Percentiles rank a stretch among this genome's conserved stretches.
phyloP scores from a whole-genome alignment of 306 rosid species.

The Gastrolobium bilobum region DNA sequence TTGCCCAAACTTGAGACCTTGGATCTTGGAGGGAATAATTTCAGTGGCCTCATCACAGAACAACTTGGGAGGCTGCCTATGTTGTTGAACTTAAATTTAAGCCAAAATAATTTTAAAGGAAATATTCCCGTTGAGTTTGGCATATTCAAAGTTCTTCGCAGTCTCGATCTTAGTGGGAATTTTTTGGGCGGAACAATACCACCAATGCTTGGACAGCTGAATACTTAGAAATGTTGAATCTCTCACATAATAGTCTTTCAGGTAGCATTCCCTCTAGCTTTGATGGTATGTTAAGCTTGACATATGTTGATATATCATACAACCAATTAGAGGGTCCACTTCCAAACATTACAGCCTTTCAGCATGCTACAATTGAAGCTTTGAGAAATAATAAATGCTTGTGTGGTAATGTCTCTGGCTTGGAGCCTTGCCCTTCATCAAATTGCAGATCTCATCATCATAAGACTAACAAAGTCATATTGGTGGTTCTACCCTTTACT shows the following conservation, averaged over 20 bases:
- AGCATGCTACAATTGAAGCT: not conserved
- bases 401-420: constrained; percentile 36
- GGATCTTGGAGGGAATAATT: constrained; percentile 26
- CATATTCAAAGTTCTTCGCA: constrained; percentile 21
- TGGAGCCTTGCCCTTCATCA: constrained; percentile 22
- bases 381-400: constrained; percentile 39
- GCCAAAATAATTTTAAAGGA: constrained; percentile 29
- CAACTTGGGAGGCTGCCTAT: constrained; percentile 18
- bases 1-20: not conserved
- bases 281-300: constrained; percentile 46
- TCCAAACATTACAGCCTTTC: constrained; percentile 34
- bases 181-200: constrained; percentile 43
- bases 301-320: constrained; percentile 47
- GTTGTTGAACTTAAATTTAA: constrained; percentile 15
- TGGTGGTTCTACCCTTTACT: not conserved
- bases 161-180: constrained; percentile 57
- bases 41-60: constrained; percentile 14
- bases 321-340: constrained; percentile 42
- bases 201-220: constrained; percentile 23
- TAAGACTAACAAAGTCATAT: not conserved
- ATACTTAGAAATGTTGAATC: constrained; percentile 48
- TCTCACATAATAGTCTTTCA: constrained; percentile 58
- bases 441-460: not conserved
- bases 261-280: constrained; percentile 51
- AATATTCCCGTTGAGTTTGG: constrained; percentile 34